Percentiles rank a stretch among this genome's conserved stretches.
Conservation (phyloP, 2,329 filamentous ascomycete genomes). For the Albifimbria verrucaria region DNA sequence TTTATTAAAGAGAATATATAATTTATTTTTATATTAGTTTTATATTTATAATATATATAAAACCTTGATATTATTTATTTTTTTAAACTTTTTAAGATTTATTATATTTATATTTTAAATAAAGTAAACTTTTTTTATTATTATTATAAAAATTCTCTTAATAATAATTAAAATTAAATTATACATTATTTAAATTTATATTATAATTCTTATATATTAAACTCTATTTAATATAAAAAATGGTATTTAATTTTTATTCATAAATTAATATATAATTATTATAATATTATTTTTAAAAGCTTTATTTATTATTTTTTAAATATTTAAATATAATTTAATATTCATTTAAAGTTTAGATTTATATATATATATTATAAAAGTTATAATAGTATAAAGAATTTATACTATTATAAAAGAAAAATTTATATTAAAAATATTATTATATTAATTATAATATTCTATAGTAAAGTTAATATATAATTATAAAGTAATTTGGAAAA, state of each 20-base stretch:
- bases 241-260: neutral
- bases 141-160: neutral
- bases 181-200: neutral
- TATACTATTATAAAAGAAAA: too few relatives aligned
- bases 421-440: slow-evolving; percentile 1
- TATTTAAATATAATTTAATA: neutral
- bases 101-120: neutral
- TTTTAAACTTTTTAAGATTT: slow-evolving; percentile 1
- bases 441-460: slow-evolving; percentile 3
- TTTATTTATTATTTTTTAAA: neutral
- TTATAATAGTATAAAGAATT: too few relatives aligned
- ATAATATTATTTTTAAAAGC: neutral
- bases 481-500: slow-evolving; percentile 4
- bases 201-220: neutral
- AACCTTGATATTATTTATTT: slow-evolving; percentile 5
- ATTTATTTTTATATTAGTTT: neutral
- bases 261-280: neutral
- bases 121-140: neutral
- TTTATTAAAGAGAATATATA: neutral
- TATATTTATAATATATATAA: slow-evolving; percentile 3
- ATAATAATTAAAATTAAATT: neutral
- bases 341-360: neutral
- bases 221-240: neutral
- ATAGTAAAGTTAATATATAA: neutral
- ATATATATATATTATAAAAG: slow-evolving; percentile 1